Conservation (phyloP, 225 moss, liverwort and hornwort species). For the Marchantia polymorpha region DNA sequence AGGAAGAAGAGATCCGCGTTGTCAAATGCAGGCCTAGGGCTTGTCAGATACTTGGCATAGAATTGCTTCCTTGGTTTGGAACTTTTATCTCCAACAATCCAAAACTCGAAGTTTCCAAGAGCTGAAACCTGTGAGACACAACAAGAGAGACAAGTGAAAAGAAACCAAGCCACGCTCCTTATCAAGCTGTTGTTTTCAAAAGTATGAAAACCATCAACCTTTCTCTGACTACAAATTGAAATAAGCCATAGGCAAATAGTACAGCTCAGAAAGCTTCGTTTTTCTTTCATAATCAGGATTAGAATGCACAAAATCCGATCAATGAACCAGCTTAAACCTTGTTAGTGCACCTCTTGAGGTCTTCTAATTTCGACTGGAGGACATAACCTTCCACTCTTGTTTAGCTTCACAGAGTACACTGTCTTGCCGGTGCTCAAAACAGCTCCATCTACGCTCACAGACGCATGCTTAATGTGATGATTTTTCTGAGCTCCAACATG, state of each 20-base stretch:
- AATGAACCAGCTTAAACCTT: too few relatives aligned
- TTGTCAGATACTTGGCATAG: constrained; percentile 14
- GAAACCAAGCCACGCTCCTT: too few relatives aligned
- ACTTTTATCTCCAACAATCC: constrained; percentile 23
- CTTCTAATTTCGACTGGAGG: constrained; percentile 40
- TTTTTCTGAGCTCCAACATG: constrained; percentile 5
- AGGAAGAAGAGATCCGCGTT: constrained; percentile 30
- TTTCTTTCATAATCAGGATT: too few relatives aligned
- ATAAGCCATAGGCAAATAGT: too few relatives aligned
- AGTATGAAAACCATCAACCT: background rate
- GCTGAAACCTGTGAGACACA: constrained; percentile 70
- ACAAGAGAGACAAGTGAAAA: background rate
- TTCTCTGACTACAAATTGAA: background rate
- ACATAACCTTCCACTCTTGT: constrained; percentile 55
- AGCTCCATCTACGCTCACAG: constrained; percentile 62
- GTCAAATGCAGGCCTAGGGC: background rate
- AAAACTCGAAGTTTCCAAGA: constrained; percentile 56
- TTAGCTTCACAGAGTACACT: constrained; percentile 61
- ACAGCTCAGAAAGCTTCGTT: too few relatives aligned
- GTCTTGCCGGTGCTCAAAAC: constrained; percentile 52
- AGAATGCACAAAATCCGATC: too few relatives aligned
- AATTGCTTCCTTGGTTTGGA: constrained; percentile 6
- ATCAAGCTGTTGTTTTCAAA: background rate
- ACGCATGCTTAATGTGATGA: constrained; percentile 54
- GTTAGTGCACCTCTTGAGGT: constrained; percentile 58